Evolutionary conservation across 1,139 yeast genomes (phyloP).

Genomic region (Debaryomyces coudertii): DNA sequence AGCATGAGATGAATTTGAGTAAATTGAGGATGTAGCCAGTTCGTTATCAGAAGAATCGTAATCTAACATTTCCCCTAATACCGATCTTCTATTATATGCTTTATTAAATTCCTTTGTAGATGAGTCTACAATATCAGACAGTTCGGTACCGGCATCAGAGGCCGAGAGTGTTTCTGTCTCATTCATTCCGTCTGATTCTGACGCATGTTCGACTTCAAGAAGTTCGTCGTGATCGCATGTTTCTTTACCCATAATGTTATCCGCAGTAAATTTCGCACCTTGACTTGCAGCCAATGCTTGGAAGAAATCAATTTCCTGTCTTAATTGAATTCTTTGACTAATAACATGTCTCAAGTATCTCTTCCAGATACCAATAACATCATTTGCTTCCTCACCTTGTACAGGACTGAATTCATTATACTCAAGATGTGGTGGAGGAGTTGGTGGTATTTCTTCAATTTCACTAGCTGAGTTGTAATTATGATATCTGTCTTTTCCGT

Average conservation of each 20-base stretch:
- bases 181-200: constrained; percentile 10
- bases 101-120: constrained; percentile 28
- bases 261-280: constrained; percentile 15
- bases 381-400: background rate
- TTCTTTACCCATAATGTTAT: constrained; percentile 3
- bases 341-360: constrained; percentile 41
- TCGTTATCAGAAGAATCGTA: constrained; percentile 44
- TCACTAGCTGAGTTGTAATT: constrained; percentile 1
- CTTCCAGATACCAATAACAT: constrained; percentile 32
- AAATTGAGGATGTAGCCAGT: constrained; percentile 7
- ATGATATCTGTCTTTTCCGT: background rate
- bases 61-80: constrained; percentile 52
- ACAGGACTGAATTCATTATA: constrained; percentile 1
- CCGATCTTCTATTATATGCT: constrained; percentile 40
- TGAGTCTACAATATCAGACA: constrained; percentile 20
- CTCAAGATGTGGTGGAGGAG: constrained; percentile 29
- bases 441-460: constrained; percentile 31
- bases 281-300: constrained; percentile 30
- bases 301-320: constrained; percentile 46
- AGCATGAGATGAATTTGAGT: background rate
- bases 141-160: constrained; percentile 13
- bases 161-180: constrained; percentile 11
- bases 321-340: constrained; percentile 40
- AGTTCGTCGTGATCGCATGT: constrained; percentile 7
- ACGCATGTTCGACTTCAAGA: background rate